Conservation (phyloP, 1,284 basidiomycete genomes). For the Cutaneotrichosporon mucoides region DNA sequence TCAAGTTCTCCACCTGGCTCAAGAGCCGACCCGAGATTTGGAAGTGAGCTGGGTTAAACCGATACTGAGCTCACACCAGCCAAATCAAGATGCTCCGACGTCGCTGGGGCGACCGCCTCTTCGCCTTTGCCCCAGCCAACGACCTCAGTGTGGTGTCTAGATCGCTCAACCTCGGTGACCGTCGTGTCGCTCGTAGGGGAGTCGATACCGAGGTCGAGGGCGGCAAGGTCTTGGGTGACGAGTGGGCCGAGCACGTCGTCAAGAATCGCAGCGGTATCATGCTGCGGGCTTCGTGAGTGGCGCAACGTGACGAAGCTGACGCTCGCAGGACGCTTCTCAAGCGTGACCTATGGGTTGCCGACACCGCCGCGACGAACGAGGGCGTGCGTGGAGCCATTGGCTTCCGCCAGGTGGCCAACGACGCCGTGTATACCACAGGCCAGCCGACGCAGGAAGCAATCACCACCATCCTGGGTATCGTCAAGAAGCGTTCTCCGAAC, state of each 20-base stretch:
- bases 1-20: slow-evolving; percentile 82
- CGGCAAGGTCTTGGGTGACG: slow-evolving; percentile 82
- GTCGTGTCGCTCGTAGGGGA: slow-evolving; percentile 8
- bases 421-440: slow-evolving; percentile 75
- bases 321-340: slow-evolving; percentile 52
- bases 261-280: slow-evolving; percentile 93
- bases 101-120: slow-evolving; percentile 71
- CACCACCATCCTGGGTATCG: slow-evolving; percentile 69
- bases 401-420: slow-evolving; percentile 78
- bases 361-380: slow-evolving; percentile 59
- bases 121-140: slow-evolving; percentile 80
- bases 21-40: slow-evolving; percentile 87
- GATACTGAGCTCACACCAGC: slow-evolving; percentile 49
- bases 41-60: slow-evolving; percentile 60
- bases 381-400: slow-evolving; percentile 88
- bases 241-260: slow-evolving; percentile 89
- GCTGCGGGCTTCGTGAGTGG: slow-evolving; percentile 69
- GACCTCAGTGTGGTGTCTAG: slow-evolving; percentile 60
- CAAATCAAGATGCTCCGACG: slow-evolving; percentile 78
- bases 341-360: slow-evolving; percentile 81
- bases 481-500: slow-evolving; percentile 61
- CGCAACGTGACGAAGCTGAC: not conserved
- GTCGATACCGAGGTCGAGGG: slow-evolving; percentile 60
- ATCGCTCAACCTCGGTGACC: slow-evolving; percentile 35
- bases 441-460: slow-evolving; percentile 92